Evolutionary conservation across 108 stramenopile species (phyloP), one percentile per base, ranked within the genome.

Genomic region (Cyclotella cryptica): DNA sequence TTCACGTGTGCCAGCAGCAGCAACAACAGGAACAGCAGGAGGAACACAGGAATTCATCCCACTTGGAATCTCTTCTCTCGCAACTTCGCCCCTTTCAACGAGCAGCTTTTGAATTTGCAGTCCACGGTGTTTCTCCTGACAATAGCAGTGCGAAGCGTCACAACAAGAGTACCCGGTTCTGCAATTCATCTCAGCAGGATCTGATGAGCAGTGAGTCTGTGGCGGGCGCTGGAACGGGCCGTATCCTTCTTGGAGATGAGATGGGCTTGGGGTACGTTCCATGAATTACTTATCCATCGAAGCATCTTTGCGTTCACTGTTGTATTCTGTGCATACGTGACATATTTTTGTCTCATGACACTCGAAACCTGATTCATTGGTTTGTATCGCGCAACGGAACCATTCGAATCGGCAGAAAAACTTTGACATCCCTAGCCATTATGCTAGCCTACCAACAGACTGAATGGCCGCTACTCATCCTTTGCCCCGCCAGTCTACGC

Each of bases 401-500:
- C 18, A 39, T n/a, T n/a, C 35, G 26, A 49, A 35, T 35, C 2
- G 13, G 8, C 9, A 77, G 77, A 35, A 98, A 97, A 80, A 93
- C 95, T 14, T 57, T 93, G 1, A 89, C 93, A 29, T 91, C 93
- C 28, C 86, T 98, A 40, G 95, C 92, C 8, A 85, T 91, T 28
- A 92, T 92, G 75, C 44, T 82, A 41, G 70, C 87, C 21, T 88
- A 87, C 44, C 89, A 88, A 71, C 21, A 55, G 24, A 75, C 60
- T 1, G 94, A 96, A 68, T 97, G 95, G 97, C 97, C 97, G 3
- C 78, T 95, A 28, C 83, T 98, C 17, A 88, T 98, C 53, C 74
- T 98, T 0, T 92, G 92, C 69, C 97, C 97, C 1, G 91, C 95
- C 10, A 86, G 86, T 6, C 82, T 96, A 10, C 84, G 92, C 27